phyloP scores from a whole-genome alignment of 2,329 filamentous ascomycete species.

The Exophiala xenobiotica region DNA sequence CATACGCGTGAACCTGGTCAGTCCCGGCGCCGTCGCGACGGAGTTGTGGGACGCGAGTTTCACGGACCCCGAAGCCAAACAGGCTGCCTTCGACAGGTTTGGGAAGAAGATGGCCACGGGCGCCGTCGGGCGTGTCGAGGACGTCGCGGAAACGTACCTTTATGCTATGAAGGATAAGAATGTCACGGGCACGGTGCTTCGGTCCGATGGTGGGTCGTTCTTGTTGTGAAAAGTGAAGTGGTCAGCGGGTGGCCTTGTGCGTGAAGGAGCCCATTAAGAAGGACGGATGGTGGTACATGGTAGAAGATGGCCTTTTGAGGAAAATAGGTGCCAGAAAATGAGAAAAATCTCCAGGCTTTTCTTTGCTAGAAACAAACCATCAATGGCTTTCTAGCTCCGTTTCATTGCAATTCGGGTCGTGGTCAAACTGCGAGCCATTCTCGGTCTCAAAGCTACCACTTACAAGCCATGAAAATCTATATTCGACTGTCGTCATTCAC shows the following conservation, averaged over 20 bases:
- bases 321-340: no score
- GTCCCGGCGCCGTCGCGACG: conserved; percentile 44
- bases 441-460: no score
- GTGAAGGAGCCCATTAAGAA: no score
- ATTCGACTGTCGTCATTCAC: not conserved
- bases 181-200: conserved; percentile 38
- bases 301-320: no score
- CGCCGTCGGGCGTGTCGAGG: conserved; percentile 35
- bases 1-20: conserved; percentile 44
- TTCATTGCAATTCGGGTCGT: no score
- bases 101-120: conserved; percentile 34
- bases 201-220: conserved; percentile 39
- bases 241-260: no score
- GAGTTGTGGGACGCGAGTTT: conserved; percentile 39
- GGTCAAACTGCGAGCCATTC: no score
- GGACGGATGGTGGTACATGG: no score
- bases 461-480: no score
- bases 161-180: conserved; percentile 48
- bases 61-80: conserved; percentile 26
- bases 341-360: no score
- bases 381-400: no score
- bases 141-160: conserved; percentile 47
- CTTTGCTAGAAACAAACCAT: no score
- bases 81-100: conserved; percentile 28
- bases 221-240: conserved; percentile 29